Evolutionary conservation across 2,329 filamentous ascomycete genomes (phyloP).

Genomic region (Alternaria brassicicola): DNA sequence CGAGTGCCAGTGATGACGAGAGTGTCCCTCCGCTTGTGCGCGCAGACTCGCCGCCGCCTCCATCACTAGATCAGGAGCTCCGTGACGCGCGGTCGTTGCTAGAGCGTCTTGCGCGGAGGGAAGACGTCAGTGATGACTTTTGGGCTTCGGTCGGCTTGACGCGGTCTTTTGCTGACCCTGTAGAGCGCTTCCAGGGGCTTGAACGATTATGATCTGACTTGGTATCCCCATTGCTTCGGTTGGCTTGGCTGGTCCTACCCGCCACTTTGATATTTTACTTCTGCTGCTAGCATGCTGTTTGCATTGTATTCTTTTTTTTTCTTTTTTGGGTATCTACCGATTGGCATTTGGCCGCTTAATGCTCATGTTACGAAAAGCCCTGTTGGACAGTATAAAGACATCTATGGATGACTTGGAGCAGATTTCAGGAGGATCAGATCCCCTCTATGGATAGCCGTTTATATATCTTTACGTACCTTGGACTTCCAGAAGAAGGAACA

Average conservation of each 20-base stretch:
- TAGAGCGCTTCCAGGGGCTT: constrained; percentile 43
- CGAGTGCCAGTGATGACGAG: constrained; percentile 28
- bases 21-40: constrained; percentile 10
- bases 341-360: constrained; percentile 2
- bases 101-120: constrained; percentile 69
- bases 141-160: constrained; percentile 63
- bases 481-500: background rate
- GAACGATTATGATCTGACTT: constrained; percentile 31
- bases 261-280: background rate
- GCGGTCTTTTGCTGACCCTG: constrained; percentile 42
- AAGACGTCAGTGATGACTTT: constrained; percentile 83
- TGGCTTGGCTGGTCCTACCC: constrained; percentile 6
- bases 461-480: background rate
- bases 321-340: background rate
- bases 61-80: constrained; percentile 51
- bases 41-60: constrained; percentile 14
- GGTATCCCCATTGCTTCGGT: background rate
- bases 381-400: background rate
- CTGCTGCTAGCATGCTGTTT: background rate
- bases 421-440: background rate
- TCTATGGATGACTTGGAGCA: background rate
- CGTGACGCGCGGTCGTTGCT: constrained; percentile 75
- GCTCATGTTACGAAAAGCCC: background rate
- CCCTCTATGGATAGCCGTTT: background rate
- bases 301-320: background rate